phyloP scores from a whole-genome alignment of 768 basidiomycete genomes.

The Floccularia luteovirens region DNA sequence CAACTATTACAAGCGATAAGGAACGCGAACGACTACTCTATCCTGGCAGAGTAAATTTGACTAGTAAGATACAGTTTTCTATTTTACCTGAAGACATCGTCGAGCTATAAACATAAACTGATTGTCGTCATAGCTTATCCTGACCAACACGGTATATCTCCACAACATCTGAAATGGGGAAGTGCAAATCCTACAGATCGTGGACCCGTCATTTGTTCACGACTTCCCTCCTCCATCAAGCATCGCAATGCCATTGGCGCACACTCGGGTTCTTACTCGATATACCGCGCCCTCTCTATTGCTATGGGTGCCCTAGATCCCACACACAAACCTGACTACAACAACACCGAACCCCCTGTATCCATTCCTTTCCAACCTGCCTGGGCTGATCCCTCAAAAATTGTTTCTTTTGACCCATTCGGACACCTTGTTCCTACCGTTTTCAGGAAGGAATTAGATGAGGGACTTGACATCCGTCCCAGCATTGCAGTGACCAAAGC shows the following conservation, averaged over 20 bases:
- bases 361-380: conserved; percentile 65
- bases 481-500: conserved; percentile 91
- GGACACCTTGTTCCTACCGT: conserved; percentile 80
- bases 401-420: conserved; percentile 92
- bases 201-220: conserved; percentile 86
- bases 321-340: conserved; percentile 76
- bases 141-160: conserved; percentile 74
- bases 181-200: conserved; percentile 53
- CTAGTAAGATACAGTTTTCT: conserved; percentile 51
- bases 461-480: conserved; percentile 80
- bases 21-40: conserved; percentile 73
- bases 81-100: neutral
- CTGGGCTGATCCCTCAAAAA: conserved; percentile 74
- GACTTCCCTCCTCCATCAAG: conserved; percentile 79
- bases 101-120: neutral
- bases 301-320: conserved; percentile 82
- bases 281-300: conserved; percentile 89
- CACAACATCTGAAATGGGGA: conserved; percentile 79
- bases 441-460: conserved; percentile 55
- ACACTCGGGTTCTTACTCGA: conserved; percentile 89
- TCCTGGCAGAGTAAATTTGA: conserved; percentile 75
- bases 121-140: neutral
- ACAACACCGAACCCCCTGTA: conserved; percentile 80
- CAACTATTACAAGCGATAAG: conserved; percentile 32
- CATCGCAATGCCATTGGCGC: conserved; percentile 91